These are phyloP conservation scores for Prunella vulgaris DNA, from an alignment of 257 asterid genomes.

Conservation along the genomic window DNA sequence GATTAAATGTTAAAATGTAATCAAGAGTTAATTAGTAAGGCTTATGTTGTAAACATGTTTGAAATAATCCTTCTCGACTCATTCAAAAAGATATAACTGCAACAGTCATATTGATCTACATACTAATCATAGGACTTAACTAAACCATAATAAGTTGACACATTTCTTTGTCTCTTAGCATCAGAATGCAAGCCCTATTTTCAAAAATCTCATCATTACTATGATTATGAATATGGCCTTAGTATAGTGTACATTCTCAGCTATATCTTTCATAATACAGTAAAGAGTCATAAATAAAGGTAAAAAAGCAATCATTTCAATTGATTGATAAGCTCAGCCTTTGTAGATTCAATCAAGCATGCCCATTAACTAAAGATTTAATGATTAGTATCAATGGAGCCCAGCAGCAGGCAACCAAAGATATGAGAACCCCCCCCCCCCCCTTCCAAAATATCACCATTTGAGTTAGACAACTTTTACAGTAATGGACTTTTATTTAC, in stretches of 20 bases:
- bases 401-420: neutral
- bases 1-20: too few species aligned
- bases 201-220: neutral
- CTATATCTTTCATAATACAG: neutral
- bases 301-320: neutral
- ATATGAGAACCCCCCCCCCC: neutral
- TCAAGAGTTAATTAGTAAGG: neutral
- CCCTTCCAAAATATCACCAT: conserved; percentile 4
- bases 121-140: neutral
- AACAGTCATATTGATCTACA: neutral
- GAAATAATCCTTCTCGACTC: neutral
- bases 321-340: conserved; percentile 6
- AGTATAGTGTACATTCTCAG: neutral
- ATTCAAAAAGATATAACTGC: neutral
- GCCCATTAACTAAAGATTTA: neutral
- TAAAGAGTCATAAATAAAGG: neutral
- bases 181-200: neutral
- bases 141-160: neutral
- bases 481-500: neutral
- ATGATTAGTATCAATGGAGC: neutral
- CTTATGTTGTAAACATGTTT: neutral
- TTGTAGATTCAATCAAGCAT: conserved; percentile 4
- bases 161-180: neutral
- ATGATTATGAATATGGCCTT: conserved; percentile 2
- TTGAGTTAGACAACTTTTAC: neutral